Percentiles rank a stretch among this genome's conserved stretches.
Evolutionary conservation across 2,329 filamentous ascomycete species (phyloP).

Genomic region (Beauveria caledonica): DNA sequence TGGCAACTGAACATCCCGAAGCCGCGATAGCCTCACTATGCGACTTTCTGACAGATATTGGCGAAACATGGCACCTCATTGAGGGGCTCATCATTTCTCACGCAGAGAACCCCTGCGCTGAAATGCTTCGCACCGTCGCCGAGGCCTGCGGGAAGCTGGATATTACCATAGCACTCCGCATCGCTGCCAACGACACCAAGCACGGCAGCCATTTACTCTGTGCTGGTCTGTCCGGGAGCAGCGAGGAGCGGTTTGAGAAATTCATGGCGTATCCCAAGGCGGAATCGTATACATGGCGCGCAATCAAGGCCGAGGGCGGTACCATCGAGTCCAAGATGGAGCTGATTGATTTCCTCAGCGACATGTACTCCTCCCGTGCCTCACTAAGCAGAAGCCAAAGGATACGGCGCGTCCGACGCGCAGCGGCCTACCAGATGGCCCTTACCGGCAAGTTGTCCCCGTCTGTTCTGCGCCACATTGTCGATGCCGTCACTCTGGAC

Average conservation of each 20-base stretch:
- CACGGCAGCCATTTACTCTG: not conserved
- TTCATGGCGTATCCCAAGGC: not conserved
- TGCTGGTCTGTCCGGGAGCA: not conserved
- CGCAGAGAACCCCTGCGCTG: not conserved
- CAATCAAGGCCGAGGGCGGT: constrained; percentile 1
- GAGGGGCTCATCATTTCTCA: not conserved
- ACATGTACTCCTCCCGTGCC: constrained; percentile 21
- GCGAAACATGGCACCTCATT: constrained; percentile 4
- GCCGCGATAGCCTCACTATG: not conserved
- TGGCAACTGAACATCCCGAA: not conserved
- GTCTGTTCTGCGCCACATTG: constrained; percentile 20
- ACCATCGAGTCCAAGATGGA: constrained; percentile 16
- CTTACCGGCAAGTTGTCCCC: constrained; percentile 19
- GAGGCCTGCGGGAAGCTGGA: not conserved
- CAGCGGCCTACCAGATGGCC: constrained; percentile 18
- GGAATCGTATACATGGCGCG: constrained; percentile 1
- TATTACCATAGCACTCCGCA: not conserved
- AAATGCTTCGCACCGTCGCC: not conserved
- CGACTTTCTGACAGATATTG: not conserved
- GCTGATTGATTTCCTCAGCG: constrained; percentile 24
- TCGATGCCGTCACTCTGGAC: constrained; percentile 23
- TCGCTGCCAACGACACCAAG: not conserved
- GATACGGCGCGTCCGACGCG: constrained; percentile 23
- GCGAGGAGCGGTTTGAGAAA: not conserved
- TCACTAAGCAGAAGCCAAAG: constrained; percentile 23